These are phyloP conservation scores for Phytophthora pistaciae DNA, from an alignment of 352 stramenopile species.

Conservation along the genomic window DNA sequence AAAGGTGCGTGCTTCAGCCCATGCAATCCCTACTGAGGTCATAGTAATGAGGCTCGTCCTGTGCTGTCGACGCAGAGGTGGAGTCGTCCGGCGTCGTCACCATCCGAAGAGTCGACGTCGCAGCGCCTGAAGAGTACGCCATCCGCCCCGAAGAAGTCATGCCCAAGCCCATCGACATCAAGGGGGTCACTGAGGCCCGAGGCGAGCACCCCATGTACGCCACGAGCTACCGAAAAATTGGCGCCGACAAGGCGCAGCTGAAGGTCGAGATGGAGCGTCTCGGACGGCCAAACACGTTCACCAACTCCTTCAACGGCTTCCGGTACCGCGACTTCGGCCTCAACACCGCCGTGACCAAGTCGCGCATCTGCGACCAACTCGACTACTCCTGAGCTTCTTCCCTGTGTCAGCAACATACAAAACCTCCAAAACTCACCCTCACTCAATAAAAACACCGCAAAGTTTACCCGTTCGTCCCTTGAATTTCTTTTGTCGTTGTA, in stretches of 20 bases:
- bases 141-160: constrained; percentile 65
- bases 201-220: constrained; percentile 76
- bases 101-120: constrained; percentile 64
- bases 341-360: constrained; percentile 84
- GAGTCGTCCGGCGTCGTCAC: constrained; percentile 58
- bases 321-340: constrained; percentile 86
- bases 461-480: constrained; percentile 33
- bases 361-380: constrained; percentile 81
- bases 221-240: constrained; percentile 78
- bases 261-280: constrained; percentile 76
- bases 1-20: constrained; percentile 48
- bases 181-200: constrained; percentile 66
- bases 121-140: constrained; percentile 57
- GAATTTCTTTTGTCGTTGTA: constrained; percentile 25
- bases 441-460: constrained; percentile 13
- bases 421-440: neutral
- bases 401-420: neutral
- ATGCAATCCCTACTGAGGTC: neutral
- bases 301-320: constrained; percentile 88
- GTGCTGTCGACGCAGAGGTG: constrained; percentile 51
- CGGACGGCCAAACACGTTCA: constrained; percentile 78
- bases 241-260: constrained; percentile 77
- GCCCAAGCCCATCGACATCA: constrained; percentile 60
- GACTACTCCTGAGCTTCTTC: constrained; percentile 54
- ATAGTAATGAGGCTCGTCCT: constrained; percentile 9